These are phyloP conservation scores for Aspergillus candidus DNA, from an alignment of 2,329 filamentous ascomycete genomes.

Conservation along the genomic window DNA sequence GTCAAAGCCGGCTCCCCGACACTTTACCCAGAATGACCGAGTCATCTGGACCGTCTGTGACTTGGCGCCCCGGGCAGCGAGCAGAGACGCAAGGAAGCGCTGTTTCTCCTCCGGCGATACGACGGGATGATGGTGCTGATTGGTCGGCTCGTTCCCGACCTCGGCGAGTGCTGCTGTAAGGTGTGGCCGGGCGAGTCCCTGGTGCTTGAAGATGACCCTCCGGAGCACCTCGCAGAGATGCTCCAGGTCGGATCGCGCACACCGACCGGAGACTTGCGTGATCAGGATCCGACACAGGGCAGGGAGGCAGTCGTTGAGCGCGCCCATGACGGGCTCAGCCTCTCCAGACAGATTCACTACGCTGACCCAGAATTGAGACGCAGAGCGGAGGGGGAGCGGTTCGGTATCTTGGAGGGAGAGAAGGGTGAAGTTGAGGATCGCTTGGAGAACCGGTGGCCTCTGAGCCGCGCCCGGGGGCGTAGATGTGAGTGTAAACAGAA, in stretches of 20 bases:
- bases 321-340: constrained; percentile 20
- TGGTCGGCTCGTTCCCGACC: constrained; percentile 18
- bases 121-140: constrained; percentile 16
- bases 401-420: constrained; percentile 37
- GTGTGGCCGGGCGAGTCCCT: constrained; percentile 33
- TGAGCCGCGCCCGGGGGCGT: constrained; percentile 15
- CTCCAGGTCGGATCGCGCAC: constrained; percentile 41
- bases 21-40: constrained; percentile 40
- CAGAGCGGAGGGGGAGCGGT: constrained; percentile 42
- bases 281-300: constrained; percentile 36
- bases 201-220: constrained; percentile 38
- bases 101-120: constrained; percentile 34
- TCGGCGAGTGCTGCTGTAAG: constrained; percentile 32
- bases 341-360: constrained; percentile 31
- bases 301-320: constrained; percentile 32
- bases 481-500: constrained; percentile 33
- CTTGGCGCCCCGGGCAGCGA: constrained; percentile 33
- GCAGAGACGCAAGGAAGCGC: constrained; percentile 36
- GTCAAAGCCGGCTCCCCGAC: constrained; percentile 37
- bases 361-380: constrained; percentile 40
- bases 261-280: constrained; percentile 37
- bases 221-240: constrained; percentile 38
- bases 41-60: constrained; percentile 35
- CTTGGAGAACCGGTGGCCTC: constrained; percentile 25
- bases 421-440: constrained; percentile 38